Evolutionary conservation across 495 filamentous ascomycete genomes (phyloP), one percentile per base, ranked within the genome.

Genomic region (Trichodelitschia bisporula): DNA sequence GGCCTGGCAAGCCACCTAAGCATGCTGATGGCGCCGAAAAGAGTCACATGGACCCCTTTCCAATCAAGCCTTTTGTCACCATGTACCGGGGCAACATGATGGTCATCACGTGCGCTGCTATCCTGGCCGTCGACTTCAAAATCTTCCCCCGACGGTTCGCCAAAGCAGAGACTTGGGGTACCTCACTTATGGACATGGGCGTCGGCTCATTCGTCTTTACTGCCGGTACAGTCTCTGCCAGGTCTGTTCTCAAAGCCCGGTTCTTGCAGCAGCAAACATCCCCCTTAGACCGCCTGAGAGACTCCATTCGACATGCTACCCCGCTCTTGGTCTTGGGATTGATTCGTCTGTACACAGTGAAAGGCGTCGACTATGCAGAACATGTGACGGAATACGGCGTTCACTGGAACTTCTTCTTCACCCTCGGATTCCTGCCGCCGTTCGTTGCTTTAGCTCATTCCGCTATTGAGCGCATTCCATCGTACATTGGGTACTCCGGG

Each of bases 361-460:
- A 95, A 51, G 77, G 78, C 6, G 55, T 92, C 15, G 82, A 93
- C 44, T 95, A 95, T 45, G 82, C 82, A 2, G 86, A 95, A 48
- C 86, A 99, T 52, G 80, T 95, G 20, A 84, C 79, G 1, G 86
- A 99, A 41, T 99, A 99, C 42, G 86, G 86, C 18, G 78, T 95
- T 8, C 86, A 99, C 48, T 99, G 86, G 86, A 99, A 99, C 49
- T 99, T 99, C 50, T 99, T 99, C 57, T 95, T 99, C 51, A 99
- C 86, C 0, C 55, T 99, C 8, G 84, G 70, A 3, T 65, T 93
- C 16, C 51, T 99, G 19, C 79, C 83, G 1, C 82, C 82, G 2
- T 86, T 86, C 40, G 67, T 90, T 30, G 83, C 84, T n/a, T 46
- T 91, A 0, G 77, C 86, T 31, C 74, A 83, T 36, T 65, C 71